These are phyloP conservation scores for Pseudevernia furfuracea DNA, from an alignment of 495 filamentous ascomycete genomes.

Conservation along the genomic window DNA sequence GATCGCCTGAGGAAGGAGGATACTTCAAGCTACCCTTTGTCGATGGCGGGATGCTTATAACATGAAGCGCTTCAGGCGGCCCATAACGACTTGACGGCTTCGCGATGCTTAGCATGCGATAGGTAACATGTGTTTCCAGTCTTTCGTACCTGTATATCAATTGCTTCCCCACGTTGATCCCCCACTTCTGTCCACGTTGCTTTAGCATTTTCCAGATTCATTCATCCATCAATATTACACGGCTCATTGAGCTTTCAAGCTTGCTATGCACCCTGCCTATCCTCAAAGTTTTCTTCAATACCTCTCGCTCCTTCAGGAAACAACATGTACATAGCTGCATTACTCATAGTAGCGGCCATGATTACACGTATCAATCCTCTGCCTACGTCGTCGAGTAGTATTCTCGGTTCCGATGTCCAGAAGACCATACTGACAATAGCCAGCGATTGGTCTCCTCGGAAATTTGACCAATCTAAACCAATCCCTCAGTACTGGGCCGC, in stretches of 20 bases:
- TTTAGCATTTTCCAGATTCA: background rate
- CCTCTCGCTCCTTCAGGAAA: background rate
- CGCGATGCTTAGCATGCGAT: constrained; percentile 1
- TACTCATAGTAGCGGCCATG: background rate
- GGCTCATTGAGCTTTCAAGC: background rate
- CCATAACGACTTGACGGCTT: background rate
- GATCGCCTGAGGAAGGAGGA: background rate
- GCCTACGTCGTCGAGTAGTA: background rate
- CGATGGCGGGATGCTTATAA: background rate
- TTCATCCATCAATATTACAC: background rate
- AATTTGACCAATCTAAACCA: background rate
- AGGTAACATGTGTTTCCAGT: background rate
- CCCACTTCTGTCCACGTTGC: background rate
- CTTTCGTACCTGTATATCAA: background rate
- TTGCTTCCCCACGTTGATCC: background rate
- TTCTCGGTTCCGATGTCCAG: background rate
- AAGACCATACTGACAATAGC: background rate
- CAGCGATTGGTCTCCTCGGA: background rate
- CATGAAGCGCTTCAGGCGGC: background rate
- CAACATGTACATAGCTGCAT: background rate
- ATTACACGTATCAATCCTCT: background rate
- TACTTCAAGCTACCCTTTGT: background rate
- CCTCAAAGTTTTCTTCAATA: background rate
- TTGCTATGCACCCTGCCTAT: background rate
- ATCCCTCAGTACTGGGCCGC: background rate